Conservation (phyloP, 2,329 filamentous ascomycete species). For the Arthrobotrys sphaeroides region DNA sequence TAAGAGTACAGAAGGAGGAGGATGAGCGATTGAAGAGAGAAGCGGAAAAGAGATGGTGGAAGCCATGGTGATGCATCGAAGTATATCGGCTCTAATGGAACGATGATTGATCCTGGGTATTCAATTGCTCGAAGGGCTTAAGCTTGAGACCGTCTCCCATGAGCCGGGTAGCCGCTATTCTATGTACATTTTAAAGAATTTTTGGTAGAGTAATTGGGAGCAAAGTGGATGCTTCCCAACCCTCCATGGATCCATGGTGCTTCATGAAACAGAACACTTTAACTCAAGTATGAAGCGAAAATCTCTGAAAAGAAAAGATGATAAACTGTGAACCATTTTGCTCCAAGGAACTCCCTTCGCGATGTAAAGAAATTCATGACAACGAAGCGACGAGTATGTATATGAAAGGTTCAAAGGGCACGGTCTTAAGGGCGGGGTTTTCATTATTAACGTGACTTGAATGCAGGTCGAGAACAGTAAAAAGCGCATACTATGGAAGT, state of each 20-base stretch:
- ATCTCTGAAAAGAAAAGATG: background rate
- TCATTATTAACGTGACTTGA: background rate
- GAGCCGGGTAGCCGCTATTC: background rate
- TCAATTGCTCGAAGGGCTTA: background rate
- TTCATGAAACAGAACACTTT: background rate
- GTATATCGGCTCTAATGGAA: background rate
- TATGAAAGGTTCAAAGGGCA: background rate
- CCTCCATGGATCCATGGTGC: background rate
- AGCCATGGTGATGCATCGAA: constrained; percentile 53
- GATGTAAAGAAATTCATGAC: background rate
- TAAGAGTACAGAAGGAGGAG: constrained; percentile 60
- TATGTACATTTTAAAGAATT: constrained; percentile 1
- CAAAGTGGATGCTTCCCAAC: background rate
- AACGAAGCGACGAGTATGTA: background rate
- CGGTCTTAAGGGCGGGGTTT: no score
- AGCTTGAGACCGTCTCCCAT: background rate
- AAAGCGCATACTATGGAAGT: no score
- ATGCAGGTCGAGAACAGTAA: background rate
- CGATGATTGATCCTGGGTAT: background rate
- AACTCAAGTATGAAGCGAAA: background rate
- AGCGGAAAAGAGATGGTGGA: constrained; percentile 56
- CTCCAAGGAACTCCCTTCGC: background rate
- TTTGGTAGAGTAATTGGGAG: background rate
- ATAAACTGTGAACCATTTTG: background rate
- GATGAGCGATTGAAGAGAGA: constrained; percentile 52